Percentiles rank a stretch among this genome's conserved stretches.
phyloP scores from a whole-genome alignment of 306 rosid species.

The Dryas drummondii region DNA sequence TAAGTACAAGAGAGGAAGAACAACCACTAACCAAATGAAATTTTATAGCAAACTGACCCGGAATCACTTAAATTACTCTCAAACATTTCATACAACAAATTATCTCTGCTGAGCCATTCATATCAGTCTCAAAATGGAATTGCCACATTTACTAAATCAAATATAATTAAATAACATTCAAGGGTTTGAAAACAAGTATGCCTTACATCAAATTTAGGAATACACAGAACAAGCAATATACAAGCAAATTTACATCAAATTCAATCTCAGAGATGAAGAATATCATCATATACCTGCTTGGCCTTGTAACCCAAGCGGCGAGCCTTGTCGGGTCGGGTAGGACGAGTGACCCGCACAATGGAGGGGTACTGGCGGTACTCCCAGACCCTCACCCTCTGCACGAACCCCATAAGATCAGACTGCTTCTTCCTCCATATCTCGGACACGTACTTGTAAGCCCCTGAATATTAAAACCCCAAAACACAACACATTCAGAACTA shows the following conservation, averaged over 20 bases:
- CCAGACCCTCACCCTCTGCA: constrained; percentile 31
- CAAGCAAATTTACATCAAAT: too few relatives aligned
- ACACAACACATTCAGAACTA: background rate
- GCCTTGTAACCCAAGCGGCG: constrained; percentile 44
- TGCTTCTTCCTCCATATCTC: constrained; percentile 38
- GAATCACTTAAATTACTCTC: too few relatives aligned
- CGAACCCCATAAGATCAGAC: constrained; percentile 31
- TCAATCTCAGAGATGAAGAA: background rate
- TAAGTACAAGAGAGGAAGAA: too few relatives aligned
- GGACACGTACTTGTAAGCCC: constrained; percentile 33
- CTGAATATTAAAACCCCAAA: constrained; percentile 7
- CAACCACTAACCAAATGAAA: too few relatives aligned
- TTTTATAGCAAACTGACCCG: too few relatives aligned
- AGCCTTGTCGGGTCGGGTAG: constrained; percentile 39
- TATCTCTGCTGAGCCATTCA: too few relatives aligned
- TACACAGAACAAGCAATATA: too few relatives aligned
- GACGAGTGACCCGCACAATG: constrained; percentile 34
- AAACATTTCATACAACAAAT: too few relatives aligned
- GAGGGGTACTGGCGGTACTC: constrained; percentile 43
- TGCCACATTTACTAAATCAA: background rate
- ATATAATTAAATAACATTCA: background rate
- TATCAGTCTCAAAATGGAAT: background rate
- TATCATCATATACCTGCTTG: constrained; percentile 22
- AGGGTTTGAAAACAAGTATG: background rate
- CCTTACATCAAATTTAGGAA: background rate